Evolutionary conservation across 202 grass and related monocot genomes (phyloP).

Genomic region (Miscanthus sacchariflorus): DNA sequence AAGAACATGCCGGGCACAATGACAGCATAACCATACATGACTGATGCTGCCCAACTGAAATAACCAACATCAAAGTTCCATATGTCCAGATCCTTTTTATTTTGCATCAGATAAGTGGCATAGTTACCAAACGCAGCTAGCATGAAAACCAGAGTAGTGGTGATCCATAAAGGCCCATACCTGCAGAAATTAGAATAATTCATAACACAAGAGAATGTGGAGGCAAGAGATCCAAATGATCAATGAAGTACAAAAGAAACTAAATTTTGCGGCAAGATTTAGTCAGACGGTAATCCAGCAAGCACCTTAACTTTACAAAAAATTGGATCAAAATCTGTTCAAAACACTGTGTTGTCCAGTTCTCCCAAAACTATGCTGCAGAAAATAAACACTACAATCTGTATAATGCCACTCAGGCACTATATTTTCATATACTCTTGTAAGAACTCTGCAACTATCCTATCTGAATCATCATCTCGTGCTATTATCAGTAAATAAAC

Average conservation of each 20-base stretch:
- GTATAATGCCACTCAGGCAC: neutral
- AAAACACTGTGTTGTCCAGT: neutral
- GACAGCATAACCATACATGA: constrained; percentile 91
- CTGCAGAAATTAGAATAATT: constrained; percentile 48
- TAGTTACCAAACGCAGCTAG: constrained; percentile 86
- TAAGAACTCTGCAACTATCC: neutral
- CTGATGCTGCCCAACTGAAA: constrained; percentile 86
- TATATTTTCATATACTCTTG: neutral
- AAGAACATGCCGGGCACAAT: constrained; percentile 80
- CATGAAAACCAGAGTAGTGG: constrained; percentile 90
- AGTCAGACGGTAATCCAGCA: constrained; percentile 9
- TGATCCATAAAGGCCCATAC: constrained; percentile 94
- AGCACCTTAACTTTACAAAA: constrained; percentile 3
- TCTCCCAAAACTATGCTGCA: constrained; percentile 15
- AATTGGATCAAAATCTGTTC: neutral
- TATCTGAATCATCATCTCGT: constrained; percentile 24
- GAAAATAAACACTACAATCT: neutral
- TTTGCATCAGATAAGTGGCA: constrained; percentile 86
- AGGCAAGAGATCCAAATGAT: constrained; percentile 16
- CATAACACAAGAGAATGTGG: constrained; percentile 10
- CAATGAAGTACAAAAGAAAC: constrained; percentile 19
- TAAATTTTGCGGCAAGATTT: neutral
- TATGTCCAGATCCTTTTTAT: constrained; percentile 63
- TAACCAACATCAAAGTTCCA: constrained; percentile 95
- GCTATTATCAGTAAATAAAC: constrained; percentile 24